Evolutionary conservation across 139 green algal species (phyloP).

Genomic region (Mesotaenium endlicherianum): DNA sequence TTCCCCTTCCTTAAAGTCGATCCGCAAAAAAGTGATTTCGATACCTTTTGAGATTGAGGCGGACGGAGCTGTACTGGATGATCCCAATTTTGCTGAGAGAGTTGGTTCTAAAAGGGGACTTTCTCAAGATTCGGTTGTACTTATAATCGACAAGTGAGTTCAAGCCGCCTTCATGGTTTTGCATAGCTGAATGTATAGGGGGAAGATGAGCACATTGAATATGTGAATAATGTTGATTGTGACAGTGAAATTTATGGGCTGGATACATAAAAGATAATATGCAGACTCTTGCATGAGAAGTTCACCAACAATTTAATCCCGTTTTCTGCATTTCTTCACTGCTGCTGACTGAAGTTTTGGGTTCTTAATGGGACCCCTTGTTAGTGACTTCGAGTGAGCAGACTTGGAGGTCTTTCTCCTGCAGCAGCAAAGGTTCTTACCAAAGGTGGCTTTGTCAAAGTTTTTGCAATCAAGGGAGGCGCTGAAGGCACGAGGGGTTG

Average conservation of each 20-base stretch:
- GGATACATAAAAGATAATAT: too few relatives aligned
- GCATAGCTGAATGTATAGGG: too few relatives aligned
- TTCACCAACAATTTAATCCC: too few relatives aligned
- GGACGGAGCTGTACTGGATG: neutral
- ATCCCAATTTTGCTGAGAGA: neutral
- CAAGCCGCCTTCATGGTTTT: too few relatives aligned
- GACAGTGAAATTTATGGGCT: too few relatives aligned
- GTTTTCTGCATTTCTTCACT: too few relatives aligned
- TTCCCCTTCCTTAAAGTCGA: neutral
- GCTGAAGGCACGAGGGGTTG: neutral
- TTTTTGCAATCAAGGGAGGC: conserved; percentile 14
- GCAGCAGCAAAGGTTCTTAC: neutral
- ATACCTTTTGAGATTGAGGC: neutral
- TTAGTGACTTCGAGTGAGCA: too few relatives aligned
- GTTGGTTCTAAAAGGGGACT: neutral
- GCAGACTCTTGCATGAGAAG: too few relatives aligned
- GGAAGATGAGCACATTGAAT: too few relatives aligned
- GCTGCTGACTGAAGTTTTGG: too few relatives aligned
- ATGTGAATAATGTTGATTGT: too few relatives aligned
- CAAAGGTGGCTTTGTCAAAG: conserved; percentile 7
- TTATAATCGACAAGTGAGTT: conserved; percentile 13
- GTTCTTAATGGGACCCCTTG: too few relatives aligned
- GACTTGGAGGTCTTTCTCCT: neutral
- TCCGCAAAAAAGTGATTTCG: neutral
- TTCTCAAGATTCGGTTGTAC: neutral